Evolutionary conservation across 352 stramenopile species (phyloP).

Genomic region (Globisporangium abappressorium): DNA sequence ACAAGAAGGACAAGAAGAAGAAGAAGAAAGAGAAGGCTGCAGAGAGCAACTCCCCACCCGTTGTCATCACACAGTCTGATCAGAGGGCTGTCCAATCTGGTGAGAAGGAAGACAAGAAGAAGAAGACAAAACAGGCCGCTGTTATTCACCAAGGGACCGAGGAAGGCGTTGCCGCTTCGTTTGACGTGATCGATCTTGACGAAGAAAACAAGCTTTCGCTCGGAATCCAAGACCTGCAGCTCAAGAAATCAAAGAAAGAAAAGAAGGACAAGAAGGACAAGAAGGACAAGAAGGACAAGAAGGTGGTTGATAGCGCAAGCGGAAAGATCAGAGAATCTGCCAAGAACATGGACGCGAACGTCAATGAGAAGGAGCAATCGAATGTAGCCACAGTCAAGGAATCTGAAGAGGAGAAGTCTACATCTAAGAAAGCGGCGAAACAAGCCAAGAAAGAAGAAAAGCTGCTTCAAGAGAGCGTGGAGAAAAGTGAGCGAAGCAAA

Average conservation of each 20-base stretch:
- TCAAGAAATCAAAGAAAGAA: conserved; percentile 4
- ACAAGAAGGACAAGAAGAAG: conserved; percentile 14
- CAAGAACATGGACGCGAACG: neutral
- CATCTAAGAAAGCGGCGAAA: conserved; percentile 3
- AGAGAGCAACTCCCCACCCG: neutral
- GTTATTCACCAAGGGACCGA: neutral
- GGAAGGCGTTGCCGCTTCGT: neutral
- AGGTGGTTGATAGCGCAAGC: neutral
- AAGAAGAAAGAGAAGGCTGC: conserved; percentile 23
- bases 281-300: neutral
- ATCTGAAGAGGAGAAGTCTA: neutral
- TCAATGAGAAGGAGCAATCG: neutral
- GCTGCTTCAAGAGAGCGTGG: conserved; percentile 15
- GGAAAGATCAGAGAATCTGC: neutral
- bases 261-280: too few relatives aligned
- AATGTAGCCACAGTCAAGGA: neutral
- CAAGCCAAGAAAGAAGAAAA: conserved; percentile 17
- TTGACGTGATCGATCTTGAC: neutral
- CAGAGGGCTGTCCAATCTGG: neutral
- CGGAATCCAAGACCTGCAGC: neutral
- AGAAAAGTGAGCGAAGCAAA: conserved; percentile 12
- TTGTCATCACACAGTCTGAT: neutral
- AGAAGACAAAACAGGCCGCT: neutral
- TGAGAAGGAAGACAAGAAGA: neutral
- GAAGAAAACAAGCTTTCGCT: neutral